A percentile compares a stretch with the other conserved stretches of the same genome.
Conservation (phyloP, 257 asterid species). For the Gentiana dahurica region DNA sequence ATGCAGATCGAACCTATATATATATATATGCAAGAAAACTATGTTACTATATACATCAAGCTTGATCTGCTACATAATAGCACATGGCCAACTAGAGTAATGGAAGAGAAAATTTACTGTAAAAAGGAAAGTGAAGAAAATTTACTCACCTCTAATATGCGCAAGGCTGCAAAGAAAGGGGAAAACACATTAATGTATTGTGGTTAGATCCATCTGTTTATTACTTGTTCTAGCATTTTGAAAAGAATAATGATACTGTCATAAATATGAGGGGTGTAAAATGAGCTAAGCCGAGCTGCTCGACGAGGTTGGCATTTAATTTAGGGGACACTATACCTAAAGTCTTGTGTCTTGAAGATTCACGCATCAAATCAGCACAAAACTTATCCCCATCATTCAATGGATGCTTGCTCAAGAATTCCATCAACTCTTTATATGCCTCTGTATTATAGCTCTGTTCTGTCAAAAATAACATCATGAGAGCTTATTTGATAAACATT, state of each 20-base stretch:
- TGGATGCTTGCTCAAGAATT: conserved; percentile 52
- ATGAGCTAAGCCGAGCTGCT: too few species aligned
- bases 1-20: conserved; percentile 76
- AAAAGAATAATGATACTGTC: too few species aligned
- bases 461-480: conserved; percentile 9
- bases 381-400: conserved; percentile 69
- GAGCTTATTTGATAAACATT: neutral
- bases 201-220: too few species aligned
- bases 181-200: neutral
- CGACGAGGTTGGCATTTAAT: neutral
- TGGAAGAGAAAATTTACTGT: neutral
- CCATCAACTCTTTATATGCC: conserved; percentile 58
- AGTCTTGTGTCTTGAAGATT: conserved; percentile 54
- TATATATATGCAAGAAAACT: neutral
- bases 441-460: conserved; percentile 77
- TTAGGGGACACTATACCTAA: conserved; percentile 29
- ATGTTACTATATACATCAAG: too few species aligned
- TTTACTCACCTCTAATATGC: conserved; percentile 68
- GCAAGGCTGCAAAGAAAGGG: conserved; percentile 40
- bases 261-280: too few species aligned
- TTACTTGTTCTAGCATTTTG: too few species aligned
- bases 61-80: too few species aligned
- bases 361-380: conserved; percentile 68
- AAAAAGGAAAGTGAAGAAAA: neutral
- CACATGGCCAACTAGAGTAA: neutral